These are phyloP conservation scores for Ciborinia camelliae DNA, from an alignment of 2,329 filamentous ascomycete genomes.

Conservation along the genomic window DNA sequence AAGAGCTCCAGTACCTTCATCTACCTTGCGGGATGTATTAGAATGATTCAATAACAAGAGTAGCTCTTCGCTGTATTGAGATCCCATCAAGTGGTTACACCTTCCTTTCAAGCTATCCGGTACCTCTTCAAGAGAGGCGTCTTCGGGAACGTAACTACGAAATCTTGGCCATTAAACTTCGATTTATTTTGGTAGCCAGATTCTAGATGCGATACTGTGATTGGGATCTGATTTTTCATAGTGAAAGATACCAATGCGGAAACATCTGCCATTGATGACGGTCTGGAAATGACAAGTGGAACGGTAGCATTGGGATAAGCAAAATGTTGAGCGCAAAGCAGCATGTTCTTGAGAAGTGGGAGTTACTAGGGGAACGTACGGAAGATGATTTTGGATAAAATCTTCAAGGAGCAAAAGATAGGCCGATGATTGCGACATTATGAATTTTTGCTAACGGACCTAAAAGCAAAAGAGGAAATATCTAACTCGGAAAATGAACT, in stretches of 20 bases:
- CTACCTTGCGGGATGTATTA: too few relatives aligned
- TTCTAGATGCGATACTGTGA: too few relatives aligned
- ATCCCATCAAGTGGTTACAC: too few relatives aligned
- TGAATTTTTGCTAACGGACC: not conserved
- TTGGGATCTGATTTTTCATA: conserved; percentile 24
- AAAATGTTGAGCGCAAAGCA: conserved; percentile 19
- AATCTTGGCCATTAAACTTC: too few relatives aligned
- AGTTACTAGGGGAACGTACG: conserved; percentile 11
- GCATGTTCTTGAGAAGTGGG: conserved; percentile 22
- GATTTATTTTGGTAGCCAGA: too few relatives aligned
- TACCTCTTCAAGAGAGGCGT: too few relatives aligned
- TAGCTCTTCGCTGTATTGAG: too few relatives aligned
- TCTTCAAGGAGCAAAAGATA: not conserved
- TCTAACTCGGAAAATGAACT: not conserved
- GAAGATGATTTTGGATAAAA: conserved; percentile 4
- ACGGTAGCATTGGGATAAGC: conserved; percentile 17
- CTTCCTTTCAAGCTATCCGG: too few relatives aligned
- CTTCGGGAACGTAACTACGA: too few relatives aligned
- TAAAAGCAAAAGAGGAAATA: not conserved
- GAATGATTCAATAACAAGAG: too few relatives aligned
- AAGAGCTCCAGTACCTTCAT: too few relatives aligned
- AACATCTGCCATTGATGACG: conserved; percentile 33
- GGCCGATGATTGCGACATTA: not conserved
- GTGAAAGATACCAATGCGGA: conserved; percentile 26
- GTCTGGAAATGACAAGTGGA: conserved; percentile 32